Evolutionary conservation across 306 rosid genomes (phyloP).

Genomic region (Inga leiocalycina): DNA sequence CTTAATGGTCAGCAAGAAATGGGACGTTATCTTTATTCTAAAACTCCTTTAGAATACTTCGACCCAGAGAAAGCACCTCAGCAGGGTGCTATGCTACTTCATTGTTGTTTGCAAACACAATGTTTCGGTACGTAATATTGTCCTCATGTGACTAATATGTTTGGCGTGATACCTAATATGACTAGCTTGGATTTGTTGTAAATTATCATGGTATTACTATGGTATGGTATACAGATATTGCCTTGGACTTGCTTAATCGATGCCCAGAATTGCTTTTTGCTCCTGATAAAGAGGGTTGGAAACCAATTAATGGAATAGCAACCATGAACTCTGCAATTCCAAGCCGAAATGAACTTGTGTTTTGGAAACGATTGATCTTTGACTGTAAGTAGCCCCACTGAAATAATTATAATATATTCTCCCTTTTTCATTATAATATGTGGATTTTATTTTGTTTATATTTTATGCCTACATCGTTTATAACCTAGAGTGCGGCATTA

Average conservation of each 20-base stretch:
- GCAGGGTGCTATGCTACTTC: no score
- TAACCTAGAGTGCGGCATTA: no score
- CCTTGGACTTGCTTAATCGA: not conserved
- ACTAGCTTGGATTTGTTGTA: no score
- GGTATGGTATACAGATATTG: not conserved
- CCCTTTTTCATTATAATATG: no score
- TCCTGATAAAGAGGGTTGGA: not conserved
- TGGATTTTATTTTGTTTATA: no score
- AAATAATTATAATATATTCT: not conserved
- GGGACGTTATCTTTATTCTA: not conserved
- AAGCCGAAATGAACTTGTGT: not conserved
- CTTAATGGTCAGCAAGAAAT: not conserved
- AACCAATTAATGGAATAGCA: not conserved
- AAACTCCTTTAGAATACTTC: not conserved
- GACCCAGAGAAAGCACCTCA: no score
- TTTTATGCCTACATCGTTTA: not conserved
- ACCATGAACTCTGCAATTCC: not conserved
- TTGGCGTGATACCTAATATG: no score
- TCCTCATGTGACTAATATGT: no score
- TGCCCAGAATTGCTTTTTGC: not conserved
- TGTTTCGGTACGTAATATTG: no score
- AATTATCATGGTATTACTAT: not conserved
- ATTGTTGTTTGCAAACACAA: no score
- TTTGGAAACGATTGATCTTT: not conserved
- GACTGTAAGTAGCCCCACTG: not conserved